Base-by-base conservation (phyloP, 2,329 filamentous ascomycete genomes). In the Fusarium anguioides region DNA sequence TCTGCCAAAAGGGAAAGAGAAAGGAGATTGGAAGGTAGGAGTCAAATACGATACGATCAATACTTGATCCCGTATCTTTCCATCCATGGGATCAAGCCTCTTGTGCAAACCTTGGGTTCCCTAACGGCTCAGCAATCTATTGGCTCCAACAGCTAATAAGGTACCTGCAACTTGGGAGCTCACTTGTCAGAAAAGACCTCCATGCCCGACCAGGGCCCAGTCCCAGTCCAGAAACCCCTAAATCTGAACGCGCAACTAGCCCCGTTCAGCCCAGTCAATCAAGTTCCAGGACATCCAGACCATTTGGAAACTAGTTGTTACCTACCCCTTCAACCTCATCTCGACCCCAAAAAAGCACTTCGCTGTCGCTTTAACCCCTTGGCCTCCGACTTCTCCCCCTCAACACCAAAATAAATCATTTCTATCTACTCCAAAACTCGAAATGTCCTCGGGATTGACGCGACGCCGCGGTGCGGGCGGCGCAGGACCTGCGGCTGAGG, bases 401-500 rank as follows among this genome's bases (percentile, higher is more conserved):
- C 63, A 49, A 40, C 36, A 36, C 48, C 48, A 60, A 46, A 36
- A 52, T 40, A 49, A 29, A 49, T 36, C 42, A 60, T 45, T 33
- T 49, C 42, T 48, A 45, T 26, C 42, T 48, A 51, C 42, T 61
- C 67, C 8, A 17, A 31, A 31, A 31, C 29, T 31, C 29, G 64
- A 69, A 68, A 71, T 71, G 64, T 75, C 73, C 63, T 87, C 85
- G 63, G 86, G 86, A 71, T 80, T 89, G 76, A 89, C 87, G 63
- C 80, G 87, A 78, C 86, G 86, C 86, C 84, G 91, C 84, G 85
- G 92, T 87, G 85, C 87, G 86, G 85, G 92, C 84, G 82, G 81
- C 85, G 86, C 89, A 81, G 89, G 86, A 66, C 68, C 60, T 66
- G 67, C 71, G 40, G 83, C 82, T 47, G 85, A 86, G 58, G 86